Evolutionary conservation across 2,329 filamentous ascomycete species (phyloP).

Genomic region (Scleromitrula shiraiana): DNA sequence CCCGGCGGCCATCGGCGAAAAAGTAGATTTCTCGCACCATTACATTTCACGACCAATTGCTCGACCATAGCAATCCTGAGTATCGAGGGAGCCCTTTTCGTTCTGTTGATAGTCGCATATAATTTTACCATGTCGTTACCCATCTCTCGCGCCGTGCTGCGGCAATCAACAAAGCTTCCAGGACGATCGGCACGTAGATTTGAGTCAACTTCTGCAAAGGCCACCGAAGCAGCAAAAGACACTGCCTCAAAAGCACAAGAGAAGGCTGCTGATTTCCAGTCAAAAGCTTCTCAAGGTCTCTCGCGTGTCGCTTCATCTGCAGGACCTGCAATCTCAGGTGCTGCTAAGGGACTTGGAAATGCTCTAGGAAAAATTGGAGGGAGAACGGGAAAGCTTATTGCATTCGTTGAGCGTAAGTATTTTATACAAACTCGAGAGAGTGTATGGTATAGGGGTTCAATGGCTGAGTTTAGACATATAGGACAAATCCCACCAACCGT

Average conservation of each 20-base stretch:
- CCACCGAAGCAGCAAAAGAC: conserved; percentile 37
- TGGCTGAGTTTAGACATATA: conserved; percentile 33
- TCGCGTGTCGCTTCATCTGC: conserved; percentile 74
- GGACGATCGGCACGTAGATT: conserved; percentile 36
- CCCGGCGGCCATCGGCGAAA: conserved; percentile 17
- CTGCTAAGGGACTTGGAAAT: conserved; percentile 57
- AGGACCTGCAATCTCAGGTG: conserved; percentile 66
- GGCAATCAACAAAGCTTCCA: conserved; percentile 26
- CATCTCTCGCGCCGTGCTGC: conserved; percentile 25
- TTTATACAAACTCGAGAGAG: conserved; percentile 7
- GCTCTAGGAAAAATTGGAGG: conserved; percentile 74
- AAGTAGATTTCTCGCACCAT: conserved; percentile 20
- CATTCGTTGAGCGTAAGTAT: conserved; percentile 76
- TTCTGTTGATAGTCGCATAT: conserved; percentile 16
- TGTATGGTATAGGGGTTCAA: conserved; percentile 16
- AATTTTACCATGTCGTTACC: conserved; percentile 26
- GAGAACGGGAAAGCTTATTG: conserved; percentile 69
- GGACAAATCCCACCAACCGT: conserved; percentile 77
- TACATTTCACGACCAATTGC: conserved; percentile 23
- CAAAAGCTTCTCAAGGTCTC: conserved; percentile 74
- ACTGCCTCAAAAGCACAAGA: conserved; percentile 36
- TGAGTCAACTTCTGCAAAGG: conserved; percentile 49
- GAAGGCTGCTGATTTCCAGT: conserved; percentile 38
- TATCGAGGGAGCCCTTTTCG: conserved; percentile 14
- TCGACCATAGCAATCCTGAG: conserved; percentile 16